Conservation (phyloP, 805 yeast species). For the Wickerhamiella musiphila region DNA sequence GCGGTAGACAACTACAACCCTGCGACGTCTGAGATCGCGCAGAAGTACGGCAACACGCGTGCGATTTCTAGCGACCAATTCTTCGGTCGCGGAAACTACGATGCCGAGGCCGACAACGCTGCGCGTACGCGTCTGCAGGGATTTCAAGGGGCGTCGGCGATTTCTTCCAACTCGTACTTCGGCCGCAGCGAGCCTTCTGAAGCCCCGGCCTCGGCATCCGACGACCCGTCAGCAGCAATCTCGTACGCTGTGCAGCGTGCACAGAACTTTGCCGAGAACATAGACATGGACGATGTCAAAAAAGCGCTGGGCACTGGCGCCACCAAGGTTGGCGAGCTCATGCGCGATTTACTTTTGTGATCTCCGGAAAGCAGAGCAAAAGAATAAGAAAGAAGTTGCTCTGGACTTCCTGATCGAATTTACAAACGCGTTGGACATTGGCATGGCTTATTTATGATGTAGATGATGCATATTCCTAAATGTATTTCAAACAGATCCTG, state of each 20-base stretch:
- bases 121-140: conserved; percentile 67
- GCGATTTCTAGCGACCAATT: conserved; percentile 91
- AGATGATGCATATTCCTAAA: too few species aligned
- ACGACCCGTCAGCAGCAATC: conserved; percentile 18
- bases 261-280: conserved; percentile 45
- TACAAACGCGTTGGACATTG: too few species aligned
- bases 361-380: too few species aligned
- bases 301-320: conserved; percentile 93
- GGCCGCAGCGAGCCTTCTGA: conserved; percentile 56
- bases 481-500: too few species aligned
- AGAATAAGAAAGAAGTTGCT: too few species aligned
- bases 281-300: conserved; percentile 74
- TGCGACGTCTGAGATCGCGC: conserved; percentile 17
- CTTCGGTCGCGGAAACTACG: conserved; percentile 77
- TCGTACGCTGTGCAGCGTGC: conserved; percentile 15
- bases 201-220: conserved; percentile 17
- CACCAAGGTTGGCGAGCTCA: conserved; percentile 62
- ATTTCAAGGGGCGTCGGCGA: conserved; percentile 74
- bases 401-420: too few species aligned
- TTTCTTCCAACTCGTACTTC: conserved; percentile 82
- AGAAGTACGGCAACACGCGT: conserved; percentile 73
- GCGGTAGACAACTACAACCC: conserved; percentile 32
- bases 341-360: conserved; percentile 56
- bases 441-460: too few species aligned
- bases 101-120: conserved; percentile 58